These are phyloP conservation scores for Fallopia convolvulus DNA, from an alignment of 148 eudicot species.

Conservation along the genomic window DNA sequence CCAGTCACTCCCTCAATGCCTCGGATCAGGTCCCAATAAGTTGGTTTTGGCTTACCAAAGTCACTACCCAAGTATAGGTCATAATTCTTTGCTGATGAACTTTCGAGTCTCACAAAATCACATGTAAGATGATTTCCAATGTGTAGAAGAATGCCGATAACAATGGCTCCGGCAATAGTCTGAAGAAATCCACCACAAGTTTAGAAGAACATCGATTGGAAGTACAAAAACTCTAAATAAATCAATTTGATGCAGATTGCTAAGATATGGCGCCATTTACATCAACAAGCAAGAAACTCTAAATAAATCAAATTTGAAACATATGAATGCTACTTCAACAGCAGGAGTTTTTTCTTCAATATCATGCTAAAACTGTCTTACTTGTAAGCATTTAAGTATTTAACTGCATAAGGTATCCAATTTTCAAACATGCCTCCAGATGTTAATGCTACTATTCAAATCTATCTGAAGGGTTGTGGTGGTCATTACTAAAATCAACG, in stretches of 20 bases:
- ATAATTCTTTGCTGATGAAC: constrained; percentile 31
- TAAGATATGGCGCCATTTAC: no score
- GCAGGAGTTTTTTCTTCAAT: no score
- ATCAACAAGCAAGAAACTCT: no score
- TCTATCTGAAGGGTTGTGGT: neutral
- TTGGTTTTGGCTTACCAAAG: constrained; percentile 45
- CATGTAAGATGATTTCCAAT: constrained; percentile 77
- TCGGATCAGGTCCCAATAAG: constrained; percentile 40
- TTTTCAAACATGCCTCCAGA: neutral
- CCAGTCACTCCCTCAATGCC: constrained; percentile 80
- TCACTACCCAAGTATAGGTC: constrained; percentile 24
- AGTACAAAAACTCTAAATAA: no score
- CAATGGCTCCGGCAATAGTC: constrained; percentile 87
- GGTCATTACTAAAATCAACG: neutral
- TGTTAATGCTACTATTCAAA: neutral
- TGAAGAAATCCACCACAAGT: constrained; percentile 19
- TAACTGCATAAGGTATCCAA: neutral
- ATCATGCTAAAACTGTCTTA: no score
- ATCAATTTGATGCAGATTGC: no score
- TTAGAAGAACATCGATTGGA: neutral
- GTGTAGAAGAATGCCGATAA: constrained; percentile 53
- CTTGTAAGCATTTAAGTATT: no score
- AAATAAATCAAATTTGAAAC: no score
- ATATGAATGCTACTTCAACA: no score
- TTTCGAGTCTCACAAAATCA: constrained; percentile 75